Percentiles rank a stretch among this genome's conserved stretches.
These are phyloP conservation scores for Termitomyces sp. DNA, from an alignment of 768 basidiomycete species.

Conservation along the genomic window DNA sequence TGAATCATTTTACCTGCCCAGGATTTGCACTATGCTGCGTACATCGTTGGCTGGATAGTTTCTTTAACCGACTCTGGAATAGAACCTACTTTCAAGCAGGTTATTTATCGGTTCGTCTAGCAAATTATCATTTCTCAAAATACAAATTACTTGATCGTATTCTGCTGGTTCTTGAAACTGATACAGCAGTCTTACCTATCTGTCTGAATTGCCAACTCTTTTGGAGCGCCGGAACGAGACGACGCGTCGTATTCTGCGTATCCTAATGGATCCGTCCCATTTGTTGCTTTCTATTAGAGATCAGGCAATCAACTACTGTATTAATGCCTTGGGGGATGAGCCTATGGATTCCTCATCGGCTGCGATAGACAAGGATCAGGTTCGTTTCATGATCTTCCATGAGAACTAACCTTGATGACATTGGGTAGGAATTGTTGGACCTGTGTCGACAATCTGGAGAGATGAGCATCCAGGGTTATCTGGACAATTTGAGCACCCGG, in stretches of 20 bases:
- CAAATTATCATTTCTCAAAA: neutral
- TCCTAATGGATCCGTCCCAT: constrained; percentile 9
- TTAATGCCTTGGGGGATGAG: constrained; percentile 6
- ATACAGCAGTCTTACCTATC: constrained; percentile 8
- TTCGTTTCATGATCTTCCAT: neutral
- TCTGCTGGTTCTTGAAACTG: neutral
- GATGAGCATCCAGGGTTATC: constrained; percentile 1
- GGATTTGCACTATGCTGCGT: constrained; percentile 10
- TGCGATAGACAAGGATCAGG: constrained; percentile 8
- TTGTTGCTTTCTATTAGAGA: neutral
- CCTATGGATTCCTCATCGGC: neutral
- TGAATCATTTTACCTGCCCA: neutral
- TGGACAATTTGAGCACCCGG: neutral
- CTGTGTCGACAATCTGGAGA: constrained; percentile 12
- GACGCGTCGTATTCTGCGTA: constrained; percentile 13
- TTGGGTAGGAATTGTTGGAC: constrained; percentile 8
- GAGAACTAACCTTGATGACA: neutral
- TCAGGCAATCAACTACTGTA: constrained; percentile 10
- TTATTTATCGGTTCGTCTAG: constrained; percentile 4
- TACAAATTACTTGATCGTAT: neutral
- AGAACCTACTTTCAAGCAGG: neutral
- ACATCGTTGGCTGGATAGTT: constrained; percentile 11
- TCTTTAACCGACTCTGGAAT: neutral
- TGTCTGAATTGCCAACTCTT: constrained; percentile 3
- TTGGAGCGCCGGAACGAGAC: constrained; percentile 7